Conservation (phyloP, 176 grass and related monocot genomes). For the Poa annua region DNA sequence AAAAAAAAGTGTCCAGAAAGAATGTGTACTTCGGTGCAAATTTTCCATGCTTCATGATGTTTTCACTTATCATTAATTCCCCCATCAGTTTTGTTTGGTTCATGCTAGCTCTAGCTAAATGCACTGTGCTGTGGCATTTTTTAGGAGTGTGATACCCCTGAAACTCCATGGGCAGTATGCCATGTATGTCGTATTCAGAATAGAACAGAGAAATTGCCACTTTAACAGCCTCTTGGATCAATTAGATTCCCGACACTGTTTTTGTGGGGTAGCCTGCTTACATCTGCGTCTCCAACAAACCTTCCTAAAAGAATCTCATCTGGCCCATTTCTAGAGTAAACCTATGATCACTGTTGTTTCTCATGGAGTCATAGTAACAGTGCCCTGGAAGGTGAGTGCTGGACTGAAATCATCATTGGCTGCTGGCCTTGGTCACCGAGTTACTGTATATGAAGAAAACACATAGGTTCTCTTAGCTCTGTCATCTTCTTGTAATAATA, state of each 20-base stretch:
- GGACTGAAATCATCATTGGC: background rate
- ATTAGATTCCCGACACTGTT: conserved; percentile 15
- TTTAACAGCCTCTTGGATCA: conserved; percentile 19
- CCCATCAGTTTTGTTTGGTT: background rate
- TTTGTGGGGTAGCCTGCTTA: conserved; percentile 21
- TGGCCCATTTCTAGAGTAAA: background rate
- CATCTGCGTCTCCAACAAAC: conserved; percentile 38
- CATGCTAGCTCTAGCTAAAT: conserved; percentile 6
- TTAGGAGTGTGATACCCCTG: conserved; percentile 12
- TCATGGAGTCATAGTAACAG: conserved; percentile 25
- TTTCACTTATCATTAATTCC: background rate
- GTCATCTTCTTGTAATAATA: no score
- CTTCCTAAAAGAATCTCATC: conserved; percentile 27
- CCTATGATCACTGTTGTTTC: conserved; percentile 21
- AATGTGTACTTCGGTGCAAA: background rate
- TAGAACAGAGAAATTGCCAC: conserved; percentile 42
- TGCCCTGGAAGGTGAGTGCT: conserved; percentile 4
- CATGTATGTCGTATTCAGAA: background rate
- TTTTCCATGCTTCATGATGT: background rate
- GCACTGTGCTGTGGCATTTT: background rate
- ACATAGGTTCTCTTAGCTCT: no score
- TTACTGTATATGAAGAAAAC: background rate
- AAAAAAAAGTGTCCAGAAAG: background rate
- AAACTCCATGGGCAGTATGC: conserved; percentile 19
- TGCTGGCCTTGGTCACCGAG: background rate